Evolutionary conservation across 176 grass and related monocot genomes (phyloP).

Genomic region (Juncus inflexus): DNA sequence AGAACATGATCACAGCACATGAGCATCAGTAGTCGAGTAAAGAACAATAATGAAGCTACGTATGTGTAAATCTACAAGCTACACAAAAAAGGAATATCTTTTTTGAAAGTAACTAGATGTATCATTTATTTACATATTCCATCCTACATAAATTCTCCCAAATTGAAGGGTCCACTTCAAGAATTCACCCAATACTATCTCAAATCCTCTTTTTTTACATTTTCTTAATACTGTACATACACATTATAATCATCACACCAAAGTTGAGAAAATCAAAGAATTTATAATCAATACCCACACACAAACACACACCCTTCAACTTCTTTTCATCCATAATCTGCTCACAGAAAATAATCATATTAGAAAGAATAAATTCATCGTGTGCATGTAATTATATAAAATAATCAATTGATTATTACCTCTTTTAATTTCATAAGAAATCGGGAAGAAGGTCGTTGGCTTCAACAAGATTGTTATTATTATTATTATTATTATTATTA

Average conservation of each 20-base stretch:
- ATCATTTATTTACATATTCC: constrained; percentile 22
- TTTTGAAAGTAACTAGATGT: constrained; percentile 2
- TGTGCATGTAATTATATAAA: neutral
- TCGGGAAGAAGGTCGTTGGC: constrained; percentile 51
- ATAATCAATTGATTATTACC: constrained; percentile 20
- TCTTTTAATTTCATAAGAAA: constrained; percentile 31
- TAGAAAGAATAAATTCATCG: neutral
- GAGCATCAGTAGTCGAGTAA: too few relatives aligned
- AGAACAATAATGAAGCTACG: too few relatives aligned
- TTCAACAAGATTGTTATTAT: constrained; percentile 32
- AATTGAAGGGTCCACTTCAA: neutral
- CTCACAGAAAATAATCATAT: constrained; percentile 2
- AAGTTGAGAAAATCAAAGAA: constrained; percentile 22
- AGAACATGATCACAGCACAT: too few relatives aligned
- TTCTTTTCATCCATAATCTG: constrained; percentile 14
- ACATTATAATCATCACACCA: constrained; percentile 7
- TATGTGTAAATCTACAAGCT: constrained; percentile 11
- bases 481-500: constrained; percentile 42
- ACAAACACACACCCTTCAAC: constrained; percentile 11
- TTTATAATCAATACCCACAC: constrained; percentile 5
- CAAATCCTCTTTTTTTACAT: neutral
- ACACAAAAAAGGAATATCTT: constrained; percentile 1
- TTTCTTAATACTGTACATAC: neutral
- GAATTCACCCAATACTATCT: constrained; percentile 1
- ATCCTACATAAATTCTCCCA: constrained; percentile 19